These are phyloP conservation scores for Fusarium solani-melongenae DNA, from an alignment of 2,329 filamentous ascomycete genomes.

Conservation along the genomic window DNA sequence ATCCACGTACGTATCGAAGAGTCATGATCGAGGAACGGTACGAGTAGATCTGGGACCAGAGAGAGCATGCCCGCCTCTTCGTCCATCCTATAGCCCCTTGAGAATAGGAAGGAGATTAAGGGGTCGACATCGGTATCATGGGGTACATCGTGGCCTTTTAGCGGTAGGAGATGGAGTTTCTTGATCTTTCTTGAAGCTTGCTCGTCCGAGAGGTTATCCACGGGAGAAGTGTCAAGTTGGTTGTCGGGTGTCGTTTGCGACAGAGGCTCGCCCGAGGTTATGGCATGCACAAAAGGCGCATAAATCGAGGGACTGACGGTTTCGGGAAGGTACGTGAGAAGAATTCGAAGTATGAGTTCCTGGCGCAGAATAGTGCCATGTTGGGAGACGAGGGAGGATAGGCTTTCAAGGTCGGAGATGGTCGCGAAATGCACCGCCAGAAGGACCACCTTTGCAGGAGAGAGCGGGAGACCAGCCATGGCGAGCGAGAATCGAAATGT, in stretches of 20 bases:
- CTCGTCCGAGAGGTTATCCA: constrained; percentile 70
- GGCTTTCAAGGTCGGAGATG: constrained; percentile 70
- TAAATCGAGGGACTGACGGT: constrained; percentile 72
- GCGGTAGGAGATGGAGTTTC: constrained; percentile 71
- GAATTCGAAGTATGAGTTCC: constrained; percentile 75
- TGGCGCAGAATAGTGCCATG: constrained; percentile 69
- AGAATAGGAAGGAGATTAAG: constrained; percentile 73
- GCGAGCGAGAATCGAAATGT: constrained; percentile 5
- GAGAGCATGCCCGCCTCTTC: constrained; percentile 76
- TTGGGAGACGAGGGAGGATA: constrained; percentile 69
- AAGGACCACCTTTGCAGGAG: constrained; percentile 76
- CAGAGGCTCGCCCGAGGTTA: constrained; percentile 61
- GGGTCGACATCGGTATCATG: constrained; percentile 62
- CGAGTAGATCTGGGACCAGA: constrained; percentile 74
- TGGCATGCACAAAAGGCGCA: constrained; percentile 67
- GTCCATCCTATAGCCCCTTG: constrained; percentile 76
- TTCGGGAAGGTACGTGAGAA: constrained; percentile 83
- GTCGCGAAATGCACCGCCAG: constrained; percentile 78
- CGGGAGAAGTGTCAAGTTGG: constrained; percentile 65
- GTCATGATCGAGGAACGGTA: constrained; percentile 73
- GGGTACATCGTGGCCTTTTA: constrained; percentile 62
- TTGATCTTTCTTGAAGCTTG: constrained; percentile 72
- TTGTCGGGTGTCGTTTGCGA: constrained; percentile 51
- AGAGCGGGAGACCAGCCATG: constrained; percentile 55
- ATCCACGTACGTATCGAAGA: constrained; percentile 74